phyloP scores from a whole-genome alignment of 805 yeast genomes.

The Grigorovia transvaalensis region DNA sequence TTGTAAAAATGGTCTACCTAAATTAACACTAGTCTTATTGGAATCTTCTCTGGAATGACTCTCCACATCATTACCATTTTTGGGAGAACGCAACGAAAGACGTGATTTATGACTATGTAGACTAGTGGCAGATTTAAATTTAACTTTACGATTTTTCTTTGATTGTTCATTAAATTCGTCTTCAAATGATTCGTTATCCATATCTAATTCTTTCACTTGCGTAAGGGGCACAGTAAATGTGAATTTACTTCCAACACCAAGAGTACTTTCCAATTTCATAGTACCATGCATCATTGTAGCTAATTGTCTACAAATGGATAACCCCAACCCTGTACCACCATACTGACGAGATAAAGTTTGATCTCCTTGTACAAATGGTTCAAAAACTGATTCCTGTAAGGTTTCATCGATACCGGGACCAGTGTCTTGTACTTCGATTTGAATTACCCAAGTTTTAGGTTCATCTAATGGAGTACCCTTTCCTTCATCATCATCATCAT shows the following conservation, averaged over 20 bases:
- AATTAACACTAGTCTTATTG: slow-evolving; percentile 11
- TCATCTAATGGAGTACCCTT: slow-evolving; percentile 16
- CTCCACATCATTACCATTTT: slow-evolving; percentile 7
- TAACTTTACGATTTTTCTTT: slow-evolving; percentile 39
- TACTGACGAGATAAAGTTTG: slow-evolving; percentile 82
- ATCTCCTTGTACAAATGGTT: slow-evolving; percentile 96
- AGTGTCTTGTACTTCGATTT: slow-evolving; percentile 70
- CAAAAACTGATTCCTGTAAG: slow-evolving; percentile 76
- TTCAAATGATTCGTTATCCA: slow-evolving; percentile 37
- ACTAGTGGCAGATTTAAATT: slow-evolving; percentile 23
- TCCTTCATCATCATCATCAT: slow-evolving; percentile 17
- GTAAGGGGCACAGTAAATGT: slow-evolving; percentile 68
- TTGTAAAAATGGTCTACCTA: slow-evolving; percentile 28
- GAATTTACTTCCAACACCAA: slow-evolving; percentile 80
- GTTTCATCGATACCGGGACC: slow-evolving; percentile 91
- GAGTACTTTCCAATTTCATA: slow-evolving; percentile 56
- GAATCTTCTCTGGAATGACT: not conserved
- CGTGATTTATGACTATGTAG: slow-evolving; percentile 1
- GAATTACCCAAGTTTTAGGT: slow-evolving; percentile 31
- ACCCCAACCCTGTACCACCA: slow-evolving; percentile 95
- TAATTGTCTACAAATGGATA: slow-evolving; percentile 79
- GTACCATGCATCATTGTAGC: slow-evolving; percentile 89
- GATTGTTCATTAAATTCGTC: slow-evolving; percentile 57
- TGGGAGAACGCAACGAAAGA: slow-evolving; percentile 1
- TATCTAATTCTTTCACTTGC: slow-evolving; percentile 34